Base-by-base conservation (phyloP, 768 basidiomycete species). In the Termitomyces sp. region DNA sequence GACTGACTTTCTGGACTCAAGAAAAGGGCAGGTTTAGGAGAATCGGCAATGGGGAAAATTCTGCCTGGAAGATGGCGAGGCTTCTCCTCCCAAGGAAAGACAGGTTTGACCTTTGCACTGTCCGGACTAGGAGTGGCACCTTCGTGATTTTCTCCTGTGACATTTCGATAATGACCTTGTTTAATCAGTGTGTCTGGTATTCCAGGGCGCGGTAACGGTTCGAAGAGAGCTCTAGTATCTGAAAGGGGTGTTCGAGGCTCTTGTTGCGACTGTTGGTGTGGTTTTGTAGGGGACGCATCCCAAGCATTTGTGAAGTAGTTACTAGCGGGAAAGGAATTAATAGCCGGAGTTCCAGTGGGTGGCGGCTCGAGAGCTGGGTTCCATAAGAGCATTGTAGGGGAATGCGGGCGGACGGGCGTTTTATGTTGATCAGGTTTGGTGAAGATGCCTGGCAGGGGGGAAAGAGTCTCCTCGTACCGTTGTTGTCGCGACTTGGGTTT, bases 41-140 rank as follows among this genome's bases (percentile, higher is more conserved):
- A 73, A 45, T 87, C 85, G 29, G 79, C 72, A n/a, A 68, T 71
- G 27, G 90, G 92, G 63, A 92, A 92, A 31, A 88, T 80, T 50
- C 91, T 87, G 25, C 76, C 77, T 13, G 90, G 91, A 58, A 77
- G 60, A 45, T 75, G 78, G 31, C 88, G 83, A 12, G 82, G 86
- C 61, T 81, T 80, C 55, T 85, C 81, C 66, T 99, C 96, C 96
- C 96, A 99, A n/a, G 96, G 94, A 69, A 99, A 98, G 32, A 97
- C 76, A 32, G 79, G 74, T 56, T 86, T 86, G 20, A 95, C 81
- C 63, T 89, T 89, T 23, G 70, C 71, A 25, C 74, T 79, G 66
- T 94, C 90, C 3, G 94, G 91, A 59, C 76, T 79, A 6, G 80
- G 79, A 12, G 72, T 70, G 15, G 66, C 61, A 11, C 75, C 73